A percentile compares a stretch with the other conserved stretches of the same genome.
These are phyloP conservation scores for Aspergillus viridinutans DNA, from an alignment of 2,329 filamentous ascomycete genomes.

Conservation along the genomic window DNA sequence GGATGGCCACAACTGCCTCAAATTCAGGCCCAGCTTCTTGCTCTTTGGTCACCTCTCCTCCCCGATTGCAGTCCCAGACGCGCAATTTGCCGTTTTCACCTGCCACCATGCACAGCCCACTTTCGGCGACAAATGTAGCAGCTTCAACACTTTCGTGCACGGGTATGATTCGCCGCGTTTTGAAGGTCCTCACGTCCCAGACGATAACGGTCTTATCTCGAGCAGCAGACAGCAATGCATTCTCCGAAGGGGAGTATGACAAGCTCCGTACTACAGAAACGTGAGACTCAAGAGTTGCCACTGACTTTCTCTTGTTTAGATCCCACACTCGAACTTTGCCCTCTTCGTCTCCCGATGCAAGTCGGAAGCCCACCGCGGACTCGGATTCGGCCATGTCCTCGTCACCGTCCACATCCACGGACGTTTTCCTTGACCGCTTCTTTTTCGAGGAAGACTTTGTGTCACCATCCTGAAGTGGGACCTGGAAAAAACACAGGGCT, in stretches of 20 bases:
- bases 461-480: constrained; percentile 47
- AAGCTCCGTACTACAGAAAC: constrained; percentile 89
- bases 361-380: constrained; percentile 61
- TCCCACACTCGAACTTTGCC: constrained; percentile 92
- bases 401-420: constrained; percentile 29
- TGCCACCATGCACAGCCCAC: constrained; percentile 72
- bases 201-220: constrained; percentile 91
- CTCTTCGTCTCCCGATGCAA: constrained; percentile 90
- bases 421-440: constrained; percentile 41
- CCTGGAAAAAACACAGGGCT: constrained; percentile 85
- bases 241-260: constrained; percentile 71
- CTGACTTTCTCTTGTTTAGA: constrained; percentile 72
- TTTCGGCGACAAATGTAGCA: constrained; percentile 71
- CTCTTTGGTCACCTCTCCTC: constrained; percentile 72
- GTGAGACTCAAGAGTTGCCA: constrained; percentile 81
- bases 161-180: constrained; percentile 72
- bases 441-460: constrained; percentile 39
- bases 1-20: constrained; percentile 66
- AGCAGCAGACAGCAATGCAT: constrained; percentile 75
- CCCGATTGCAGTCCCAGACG: constrained; percentile 75
- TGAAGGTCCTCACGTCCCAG: constrained; percentile 87
- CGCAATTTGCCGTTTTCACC: constrained; percentile 79
- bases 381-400: constrained; percentile 44
- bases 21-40: constrained; percentile 59
- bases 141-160: constrained; percentile 82